A percentile compares a stretch with the other conserved stretches of the same genome.
phyloP scores from a whole-genome alignment of 768 basidiomycete species.

The Xerocomus brunneocitrinus region DNA sequence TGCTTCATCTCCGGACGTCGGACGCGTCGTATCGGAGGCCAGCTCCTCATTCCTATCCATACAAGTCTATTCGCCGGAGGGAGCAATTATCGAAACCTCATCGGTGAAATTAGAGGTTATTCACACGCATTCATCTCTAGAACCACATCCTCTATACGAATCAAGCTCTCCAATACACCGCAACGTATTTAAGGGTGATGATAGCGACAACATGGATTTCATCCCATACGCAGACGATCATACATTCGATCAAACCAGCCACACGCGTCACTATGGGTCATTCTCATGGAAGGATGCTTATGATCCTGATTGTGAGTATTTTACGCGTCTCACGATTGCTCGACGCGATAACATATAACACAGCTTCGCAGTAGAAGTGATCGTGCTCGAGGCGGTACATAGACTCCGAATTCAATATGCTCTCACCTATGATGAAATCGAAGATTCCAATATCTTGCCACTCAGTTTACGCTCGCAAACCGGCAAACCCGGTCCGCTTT shows the following conservation, averaged over 20 bases:
- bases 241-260: conserved; percentile 39
- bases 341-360: conserved; percentile 20
- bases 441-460: conserved; percentile 46
- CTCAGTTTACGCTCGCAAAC: conserved; percentile 28
- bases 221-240: conserved; percentile 62
- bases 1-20: neutral
- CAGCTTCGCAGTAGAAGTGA: conserved; percentile 40
- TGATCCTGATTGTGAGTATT: conserved; percentile 40
- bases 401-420: conserved; percentile 37
- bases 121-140: conserved; percentile 7
- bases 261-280: conserved; percentile 39
- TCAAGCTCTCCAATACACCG: conserved; percentile 47
- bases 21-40: neutral
- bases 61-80: conserved; percentile 16
- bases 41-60: conserved; percentile 1
- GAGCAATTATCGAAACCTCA: conserved; percentile 5
- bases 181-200: conserved; percentile 53
- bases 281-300: conserved; percentile 48
- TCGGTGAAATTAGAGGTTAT: conserved; percentile 16
- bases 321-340: neutral
- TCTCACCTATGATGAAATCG: conserved; percentile 43
- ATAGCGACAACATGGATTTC: conserved; percentile 53
- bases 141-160: conserved; percentile 46
- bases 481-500: conserved; percentile 26
- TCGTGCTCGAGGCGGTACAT: conserved; percentile 45